These are phyloP conservation scores for Ophiocordyceps unilateralis DNA, from an alignment of 2,329 filamentous ascomycete genomes.

Conservation along the genomic window DNA sequence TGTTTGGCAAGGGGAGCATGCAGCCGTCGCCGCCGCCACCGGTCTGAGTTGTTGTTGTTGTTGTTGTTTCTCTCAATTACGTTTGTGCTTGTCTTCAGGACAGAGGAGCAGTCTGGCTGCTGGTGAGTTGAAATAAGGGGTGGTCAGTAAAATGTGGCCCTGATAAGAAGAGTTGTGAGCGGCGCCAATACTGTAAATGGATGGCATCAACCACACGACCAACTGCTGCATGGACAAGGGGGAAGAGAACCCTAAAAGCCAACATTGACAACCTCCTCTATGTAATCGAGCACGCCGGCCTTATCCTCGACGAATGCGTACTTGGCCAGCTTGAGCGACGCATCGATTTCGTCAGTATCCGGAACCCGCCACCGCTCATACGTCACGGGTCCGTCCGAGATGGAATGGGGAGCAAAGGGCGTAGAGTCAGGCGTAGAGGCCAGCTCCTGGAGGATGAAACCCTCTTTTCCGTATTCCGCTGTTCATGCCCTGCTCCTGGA, in stretches of 20 bases:
- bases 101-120: too few relatives aligned
- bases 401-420: slow-evolving; percentile 1
- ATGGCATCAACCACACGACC: too few relatives aligned
- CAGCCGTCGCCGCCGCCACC: too few relatives aligned
- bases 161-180: too few relatives aligned
- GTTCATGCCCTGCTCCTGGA: background rate
- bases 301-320: background rate
- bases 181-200: too few relatives aligned
- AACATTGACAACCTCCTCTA: background rate
- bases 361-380: background rate
- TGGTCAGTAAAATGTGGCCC: too few relatives aligned
- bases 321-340: background rate
- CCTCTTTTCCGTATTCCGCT: slow-evolving; percentile 1
- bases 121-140: too few relatives aligned
- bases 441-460: slow-evolving; percentile 1
- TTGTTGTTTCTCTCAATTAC: background rate
- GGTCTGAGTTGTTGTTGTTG: background rate
- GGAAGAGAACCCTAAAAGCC: background rate
- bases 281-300: background rate
- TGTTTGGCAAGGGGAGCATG: background rate
- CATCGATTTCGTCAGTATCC: slow-evolving; percentile 1
- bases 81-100: too few relatives aligned
- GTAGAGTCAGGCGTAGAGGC: background rate
- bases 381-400: slow-evolving; percentile 1
- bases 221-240: too few relatives aligned